phyloP scores from a whole-genome alignment of 2,329 filamentous ascomycete species.

The Cladosporium oxysporum region DNA sequence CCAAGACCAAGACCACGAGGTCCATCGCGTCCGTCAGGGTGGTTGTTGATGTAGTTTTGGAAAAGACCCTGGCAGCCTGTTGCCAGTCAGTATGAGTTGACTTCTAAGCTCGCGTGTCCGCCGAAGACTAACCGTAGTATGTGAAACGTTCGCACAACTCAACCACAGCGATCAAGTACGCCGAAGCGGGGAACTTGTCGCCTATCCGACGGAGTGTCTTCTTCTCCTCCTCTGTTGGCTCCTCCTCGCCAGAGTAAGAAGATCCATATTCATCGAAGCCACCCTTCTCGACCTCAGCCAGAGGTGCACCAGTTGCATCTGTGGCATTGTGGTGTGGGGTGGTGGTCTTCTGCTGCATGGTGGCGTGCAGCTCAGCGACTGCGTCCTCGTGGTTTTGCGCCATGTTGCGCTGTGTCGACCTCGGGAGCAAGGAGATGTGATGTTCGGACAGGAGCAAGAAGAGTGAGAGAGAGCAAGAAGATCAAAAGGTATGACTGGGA shows the following conservation, averaged over 20 bases:
- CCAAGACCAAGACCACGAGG: conserved; percentile 44
- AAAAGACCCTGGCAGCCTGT: conserved; percentile 42
- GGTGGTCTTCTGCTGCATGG: neutral
- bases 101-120: conserved; percentile 22
- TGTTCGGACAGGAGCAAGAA: neutral
- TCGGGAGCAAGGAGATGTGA: neutral
- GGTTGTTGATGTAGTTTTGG: conserved; percentile 53
- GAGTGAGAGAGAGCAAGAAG: neutral
- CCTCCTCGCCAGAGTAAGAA: conserved; percentile 36
- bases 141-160: conserved; percentile 54
- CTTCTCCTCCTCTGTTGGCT: conserved; percentile 47
- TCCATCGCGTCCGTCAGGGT: conserved; percentile 41
- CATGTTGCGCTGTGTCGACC: conserved; percentile 22
- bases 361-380: conserved; percentile 28
- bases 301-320: conserved; percentile 16
- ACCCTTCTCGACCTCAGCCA: conserved; percentile 12
- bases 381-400: conserved; percentile 33
- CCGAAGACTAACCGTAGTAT: neutral
- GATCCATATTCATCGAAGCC: conserved; percentile 21
- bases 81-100: neutral
- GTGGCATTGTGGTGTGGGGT: neutral
- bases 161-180: conserved; percentile 51
- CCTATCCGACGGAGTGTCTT: conserved; percentile 47
- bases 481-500: conserved; percentile 10
- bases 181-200: conserved; percentile 49